Base-by-base conservation (phyloP, 106 monocot genomes). In the Dendrobium nobile region DNA sequence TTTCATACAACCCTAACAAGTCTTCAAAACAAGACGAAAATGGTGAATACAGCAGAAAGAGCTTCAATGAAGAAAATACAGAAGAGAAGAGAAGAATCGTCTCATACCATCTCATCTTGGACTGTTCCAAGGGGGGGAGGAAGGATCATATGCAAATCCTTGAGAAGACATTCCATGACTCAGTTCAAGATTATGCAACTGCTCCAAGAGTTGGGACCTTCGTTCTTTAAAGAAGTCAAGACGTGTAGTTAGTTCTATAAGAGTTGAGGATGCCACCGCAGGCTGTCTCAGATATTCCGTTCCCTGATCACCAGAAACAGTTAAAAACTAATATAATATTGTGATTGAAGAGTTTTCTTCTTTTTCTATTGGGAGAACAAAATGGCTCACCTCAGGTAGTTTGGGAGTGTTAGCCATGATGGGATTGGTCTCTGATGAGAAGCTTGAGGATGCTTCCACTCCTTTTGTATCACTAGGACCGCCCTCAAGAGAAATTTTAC, bases 211-310 rank as follows among this genome's bases (percentile, higher is more conserved):
- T 80, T 99, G 98, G 4, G 98, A 93, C 77, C 98, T 87, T 51
- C 98, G 82, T 55, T 95, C 92, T 74, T 93, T 99, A 81, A 99
- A 99, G 83, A 95, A 99, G 82, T 95, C 98, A n/a, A 99, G 98
- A 0, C 98, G 90, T 3, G 98, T 87, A 18, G 98, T 95, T 31
- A 99, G 85, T 51, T 99, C 95, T 68, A 99, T 87, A 79, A 99
- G 84, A 44, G 98, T 92, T 17, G 95, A 91, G 51, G 98, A 95
- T 20, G 95, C 82, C 56, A 91, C 79, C 2, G 70, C 75, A 22
- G 88, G 89, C 24, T 85, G 89, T 83, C 85, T 89, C 47, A 79
- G 83, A 77, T 77, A 86, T 43, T 92, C 92, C 43, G 83, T 17
- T 1, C 84, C 92, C 92, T 92, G 77, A 26, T 54, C 51, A 77